Evolutionary conservation across 2,329 filamentous ascomycete species (phyloP).

Genomic region (Septoria petroselini): DNA sequence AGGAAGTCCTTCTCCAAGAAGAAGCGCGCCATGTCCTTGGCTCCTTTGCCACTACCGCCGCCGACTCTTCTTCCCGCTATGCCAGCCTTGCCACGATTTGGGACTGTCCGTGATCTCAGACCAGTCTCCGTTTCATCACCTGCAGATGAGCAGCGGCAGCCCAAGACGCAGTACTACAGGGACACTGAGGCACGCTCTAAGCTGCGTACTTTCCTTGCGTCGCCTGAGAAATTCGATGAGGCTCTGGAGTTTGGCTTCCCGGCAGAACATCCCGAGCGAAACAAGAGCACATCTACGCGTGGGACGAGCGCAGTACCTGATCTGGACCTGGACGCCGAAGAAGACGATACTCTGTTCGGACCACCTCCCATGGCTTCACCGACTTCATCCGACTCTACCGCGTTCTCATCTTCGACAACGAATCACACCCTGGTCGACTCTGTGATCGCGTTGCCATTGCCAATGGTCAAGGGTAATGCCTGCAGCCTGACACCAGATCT

Average conservation of each 20-base stretch:
- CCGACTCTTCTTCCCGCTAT: conserved; percentile 30
- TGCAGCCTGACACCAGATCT: conserved; percentile 22
- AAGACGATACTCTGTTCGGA: not conserved
- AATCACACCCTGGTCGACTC: conserved; percentile 40
- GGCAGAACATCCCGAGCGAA: conserved; percentile 7
- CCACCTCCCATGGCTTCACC: not conserved
- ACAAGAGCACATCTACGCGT: not conserved
- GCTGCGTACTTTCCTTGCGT: conserved; percentile 79
- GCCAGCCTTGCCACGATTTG: conserved; percentile 24
- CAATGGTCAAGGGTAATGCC: conserved; percentile 10
- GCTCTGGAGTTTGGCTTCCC: conserved; percentile 92
- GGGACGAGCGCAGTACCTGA: not conserved
- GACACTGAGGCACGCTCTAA: conserved; percentile 86
- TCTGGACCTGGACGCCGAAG: not conserved
- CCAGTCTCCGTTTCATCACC: not conserved
- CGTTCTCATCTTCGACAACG: conserved; percentile 3
- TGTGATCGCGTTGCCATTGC: conserved; percentile 32
- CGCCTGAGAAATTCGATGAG: conserved; percentile 92
- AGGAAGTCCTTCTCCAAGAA: conserved; percentile 23
- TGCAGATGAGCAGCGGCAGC: not conserved
- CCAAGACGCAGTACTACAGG: conserved; percentile 65
- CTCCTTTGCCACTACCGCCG: conserved; percentile 33
- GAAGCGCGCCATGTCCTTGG: conserved; percentile 27
- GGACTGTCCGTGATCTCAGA: conserved; percentile 1
- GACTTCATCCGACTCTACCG: not conserved